Base-by-base conservation (phyloP, 345 rosid genomes). In the Mercurialis annua region DNA sequence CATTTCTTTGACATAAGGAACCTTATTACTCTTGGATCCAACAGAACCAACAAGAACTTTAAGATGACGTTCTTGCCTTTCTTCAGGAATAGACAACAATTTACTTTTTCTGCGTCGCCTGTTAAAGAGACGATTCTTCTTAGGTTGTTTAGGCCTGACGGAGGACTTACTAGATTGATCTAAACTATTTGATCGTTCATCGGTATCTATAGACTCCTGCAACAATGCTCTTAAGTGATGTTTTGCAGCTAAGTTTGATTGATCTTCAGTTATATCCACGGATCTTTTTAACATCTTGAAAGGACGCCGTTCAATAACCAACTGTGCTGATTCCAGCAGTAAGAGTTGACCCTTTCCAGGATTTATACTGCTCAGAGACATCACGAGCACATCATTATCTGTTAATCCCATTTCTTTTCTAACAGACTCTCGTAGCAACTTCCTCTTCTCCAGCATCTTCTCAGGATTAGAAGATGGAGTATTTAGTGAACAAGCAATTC, bases 11-110 rank as follows among this genome's bases (percentile, higher is more conserved):
- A 93, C 84, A 20, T 89, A 93, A 62, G 76, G 86, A 62, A 87
- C 81, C 77, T 93, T 93, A 78, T 90, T 93, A 87, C 98, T 93
- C 79, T 93, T 93, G 24, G 97, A 93, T 68, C 97, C 98, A 73
- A 93, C 96, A 51, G 98, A 93, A 61, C 98, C 98, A 67, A 93
- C 86, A 65, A 93, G 96, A 80, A 90, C 62, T 80, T 89, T 93
- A 51, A 87, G 84, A 60, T 69, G 62, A 62, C 76, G 86, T 73
- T 76, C 76, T 64, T 64, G 75, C 20, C 56, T 74, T 61, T 56
- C 71, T 69, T 76, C 82, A 58, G 6, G 27, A 38, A 62, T 62
- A 59, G 80, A 67, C 63, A 75, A 23, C 63, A 71, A 17, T 63
- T 68, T 81, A 69, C 74, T 75, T 56, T 18, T 59, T 52, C 67